Percentiles rank a stretch among this genome's conserved stretches.
These are phyloP conservation scores for Colletotrichum phormii DNA, from an alignment of 2,329 filamentous ascomycete species.

Conservation along the genomic window DNA sequence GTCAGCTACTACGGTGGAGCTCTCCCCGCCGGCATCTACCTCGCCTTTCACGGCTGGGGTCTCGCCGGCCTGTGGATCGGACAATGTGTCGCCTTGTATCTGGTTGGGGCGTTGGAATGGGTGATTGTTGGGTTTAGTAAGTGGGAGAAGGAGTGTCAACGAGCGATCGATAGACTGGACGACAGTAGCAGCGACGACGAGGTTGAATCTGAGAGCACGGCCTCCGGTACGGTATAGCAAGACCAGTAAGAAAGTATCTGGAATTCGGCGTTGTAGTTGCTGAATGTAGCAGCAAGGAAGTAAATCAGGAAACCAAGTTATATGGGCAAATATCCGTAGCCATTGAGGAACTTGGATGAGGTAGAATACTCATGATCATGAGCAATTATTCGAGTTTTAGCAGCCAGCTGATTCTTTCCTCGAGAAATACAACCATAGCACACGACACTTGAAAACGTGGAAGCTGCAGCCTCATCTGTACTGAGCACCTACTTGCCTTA, in stretches of 20 bases:
- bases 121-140: slow-evolving; percentile 80
- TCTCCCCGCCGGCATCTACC: slow-evolving; percentile 82
- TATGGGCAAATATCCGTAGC: background rate
- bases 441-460: background rate
- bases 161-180: slow-evolving; percentile 79
- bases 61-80: slow-evolving; percentile 85
- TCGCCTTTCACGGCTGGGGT: slow-evolving; percentile 90
- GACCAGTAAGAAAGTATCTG: background rate
- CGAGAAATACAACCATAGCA: background rate
- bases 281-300: background rate
- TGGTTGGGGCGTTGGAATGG: slow-evolving; percentile 85
- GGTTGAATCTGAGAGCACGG: background rate
- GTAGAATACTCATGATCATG: background rate
- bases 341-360: background rate
- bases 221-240: background rate
- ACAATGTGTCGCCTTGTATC: slow-evolving; percentile 82
- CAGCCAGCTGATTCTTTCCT: background rate
- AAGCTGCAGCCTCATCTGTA: background rate
- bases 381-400: background rate
- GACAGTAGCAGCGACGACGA: slow-evolving; percentile 41
- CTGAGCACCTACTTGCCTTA: background rate
- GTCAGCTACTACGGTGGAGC: slow-evolving; percentile 87
- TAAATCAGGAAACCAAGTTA: background rate
- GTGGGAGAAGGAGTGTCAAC: slow-evolving; percentile 80
- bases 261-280: background rate